Conservation (phyloP, 768 basidiomycete genomes). For the Russula sp. region DNA sequence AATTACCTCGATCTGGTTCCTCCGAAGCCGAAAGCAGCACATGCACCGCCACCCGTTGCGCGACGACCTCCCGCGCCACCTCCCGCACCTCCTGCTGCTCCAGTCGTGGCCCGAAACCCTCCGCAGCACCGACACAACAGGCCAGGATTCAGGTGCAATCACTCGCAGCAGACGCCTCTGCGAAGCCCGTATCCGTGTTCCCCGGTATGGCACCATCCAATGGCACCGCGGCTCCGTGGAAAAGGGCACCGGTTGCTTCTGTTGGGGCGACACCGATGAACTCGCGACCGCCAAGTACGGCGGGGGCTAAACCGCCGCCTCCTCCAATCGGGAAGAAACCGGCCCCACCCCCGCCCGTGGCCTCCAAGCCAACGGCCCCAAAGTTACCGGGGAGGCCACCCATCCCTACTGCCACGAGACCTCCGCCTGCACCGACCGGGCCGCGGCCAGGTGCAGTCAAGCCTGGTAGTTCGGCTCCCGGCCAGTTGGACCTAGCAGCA, state of each 20-base stretch:
- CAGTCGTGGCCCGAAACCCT: slow-evolving; percentile 18
- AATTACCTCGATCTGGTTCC: slow-evolving; percentile 86
- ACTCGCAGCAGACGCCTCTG: slow-evolving; percentile 54
- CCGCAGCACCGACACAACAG: slow-evolving; percentile 33
- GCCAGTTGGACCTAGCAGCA: slow-evolving; percentile 80
- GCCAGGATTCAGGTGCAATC: slow-evolving; percentile 40
- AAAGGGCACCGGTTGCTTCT: slow-evolving; percentile 47
- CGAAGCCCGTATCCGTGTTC: slow-evolving; percentile 79
- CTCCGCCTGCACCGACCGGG: slow-evolving; percentile 39
- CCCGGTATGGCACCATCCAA: slow-evolving; percentile 69
- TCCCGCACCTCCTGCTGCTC: slow-evolving; percentile 34
- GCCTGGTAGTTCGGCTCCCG: slow-evolving; percentile 46
- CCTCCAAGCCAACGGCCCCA: slow-evolving; percentile 50
- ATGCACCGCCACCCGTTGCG: slow-evolving; percentile 56
- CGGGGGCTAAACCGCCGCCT: slow-evolving; percentile 49
- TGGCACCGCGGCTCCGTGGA: slow-evolving; percentile 73
- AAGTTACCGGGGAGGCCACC: slow-evolving; percentile 59
- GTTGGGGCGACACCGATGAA: slow-evolving; percentile 41
- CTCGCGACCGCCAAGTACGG: slow-evolving; percentile 53
- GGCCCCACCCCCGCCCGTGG: slow-evolving; percentile 51
- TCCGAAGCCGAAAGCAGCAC: slow-evolving; percentile 61
- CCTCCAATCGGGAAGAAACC: slow-evolving; percentile 57
- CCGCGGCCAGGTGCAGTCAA: slow-evolving; percentile 41
- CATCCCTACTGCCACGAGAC: slow-evolving; percentile 57
- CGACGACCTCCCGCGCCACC: slow-evolving; percentile 46